Evolutionary conservation across 371 early-diverging fungal genomes (phyloP).

Genomic region (Umbelopsis sp.): DNA sequence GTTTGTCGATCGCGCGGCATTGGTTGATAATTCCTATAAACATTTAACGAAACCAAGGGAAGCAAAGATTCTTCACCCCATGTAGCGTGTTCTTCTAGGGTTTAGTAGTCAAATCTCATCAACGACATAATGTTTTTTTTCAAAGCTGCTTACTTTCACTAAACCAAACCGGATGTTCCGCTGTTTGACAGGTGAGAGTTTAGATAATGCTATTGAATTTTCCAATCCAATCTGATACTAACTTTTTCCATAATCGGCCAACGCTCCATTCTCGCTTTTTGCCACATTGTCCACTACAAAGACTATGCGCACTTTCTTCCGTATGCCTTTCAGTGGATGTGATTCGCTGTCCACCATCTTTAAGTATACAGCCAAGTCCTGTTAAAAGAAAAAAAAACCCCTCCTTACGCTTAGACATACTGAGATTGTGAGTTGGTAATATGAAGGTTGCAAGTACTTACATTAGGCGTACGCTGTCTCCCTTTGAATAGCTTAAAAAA

Average conservation of each 20-base stretch:
- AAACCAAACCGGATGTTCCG: constrained; percentile 52
- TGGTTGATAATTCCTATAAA: too few species aligned
- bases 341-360: constrained; percentile 2
- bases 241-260: constrained; percentile 23
- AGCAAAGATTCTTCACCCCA: constrained; percentile 55
- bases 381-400: not conserved
- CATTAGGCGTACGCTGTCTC: not conserved
- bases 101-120: constrained; percentile 28
- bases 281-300: constrained; percentile 15
- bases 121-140: not conserved
- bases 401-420: not conserved
- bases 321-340: constrained; percentile 4
- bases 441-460: not conserved
- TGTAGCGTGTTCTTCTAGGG: constrained; percentile 47
- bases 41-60: too few species aligned
- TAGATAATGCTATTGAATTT: not conserved
- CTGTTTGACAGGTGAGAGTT: not conserved
- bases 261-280: not conserved
- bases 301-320: constrained; percentile 20
- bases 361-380: constrained; percentile 11
- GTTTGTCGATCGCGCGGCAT: not conserved
- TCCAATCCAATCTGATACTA: constrained; percentile 17
- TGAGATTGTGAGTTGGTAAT: not conserved
- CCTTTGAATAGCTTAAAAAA: not conserved
- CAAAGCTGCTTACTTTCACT: constrained; percentile 38